Evolutionary conservation across 2,329 filamentous ascomycete genomes (phyloP), one percentile per base, ranked within the genome.

Genomic region (Neopestalotiopsis rosae): DNA sequence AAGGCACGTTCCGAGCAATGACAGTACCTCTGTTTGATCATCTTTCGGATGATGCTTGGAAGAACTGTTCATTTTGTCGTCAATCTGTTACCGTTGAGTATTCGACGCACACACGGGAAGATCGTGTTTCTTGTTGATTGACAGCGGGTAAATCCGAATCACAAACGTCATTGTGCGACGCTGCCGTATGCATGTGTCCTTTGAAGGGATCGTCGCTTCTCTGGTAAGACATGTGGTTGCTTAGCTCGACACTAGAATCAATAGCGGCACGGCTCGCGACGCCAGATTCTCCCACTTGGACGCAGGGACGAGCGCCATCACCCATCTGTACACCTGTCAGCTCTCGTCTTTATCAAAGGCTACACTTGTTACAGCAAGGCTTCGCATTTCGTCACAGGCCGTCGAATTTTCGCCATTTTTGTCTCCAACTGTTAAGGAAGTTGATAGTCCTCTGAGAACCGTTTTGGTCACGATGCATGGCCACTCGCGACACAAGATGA

Each of bases 221-320:
- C 45, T 20, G 45, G 24, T 52, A 17, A 52, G 45, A 52, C 45
- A 24, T 52, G 45, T 20, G 45, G 17, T 20, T 20, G 17, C 20
- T 52, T 52, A 52, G 45, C 45, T 52, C 45, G 45, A 52, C 45
- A 52, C 45, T 52, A 52, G 45, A 52, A n/a, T 52, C 45, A 52
- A 52, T 52, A 52, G 45, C 45, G 45, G 45, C 45, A 52, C 45
- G 45, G 45, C 45, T 52, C 45, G 45, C 45, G n/a, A 52, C 45
- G 45, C 45, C 45, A 52, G 45, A 52, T 24, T 52, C 17, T 52
- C 20, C n/a, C 45, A 52, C 45, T n/a, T 17, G n/a, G 45, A 52
- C n/a, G 45, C 45, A 52, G 45, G 45, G n/a, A 52, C 45, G 45
- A 52, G 10, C 45, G 45, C 45, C 45, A 52, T n/a, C 34, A 52